These are phyloP conservation scores for Bruguiera parviflora DNA, from an alignment of 345 rosid species.

Conservation along the genomic window DNA sequence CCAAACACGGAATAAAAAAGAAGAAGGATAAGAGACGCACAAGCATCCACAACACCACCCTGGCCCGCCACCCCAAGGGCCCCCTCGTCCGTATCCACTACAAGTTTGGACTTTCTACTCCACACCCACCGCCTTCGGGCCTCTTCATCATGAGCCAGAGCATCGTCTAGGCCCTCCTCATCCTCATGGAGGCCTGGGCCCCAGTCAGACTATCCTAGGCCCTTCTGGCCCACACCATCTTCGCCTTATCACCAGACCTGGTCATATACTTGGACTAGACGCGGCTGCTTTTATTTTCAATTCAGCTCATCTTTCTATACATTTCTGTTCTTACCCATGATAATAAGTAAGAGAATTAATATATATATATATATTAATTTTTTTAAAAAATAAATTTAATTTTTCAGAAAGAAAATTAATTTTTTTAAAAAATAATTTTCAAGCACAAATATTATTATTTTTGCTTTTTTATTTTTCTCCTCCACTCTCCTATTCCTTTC, in stretches of 20 bases:
- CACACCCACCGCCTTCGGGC: slow-evolving; percentile 16
- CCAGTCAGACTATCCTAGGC: not conserved
- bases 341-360: too few species aligned
- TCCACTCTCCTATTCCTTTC: too few species aligned
- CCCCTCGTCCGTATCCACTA: slow-evolving; percentile 19
- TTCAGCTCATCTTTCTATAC: not conserved
- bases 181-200: too few species aligned
- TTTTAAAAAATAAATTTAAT: too few species aligned
- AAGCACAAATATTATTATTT: too few species aligned
- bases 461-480: too few species aligned
- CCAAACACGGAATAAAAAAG: too few species aligned
- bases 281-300: not conserved
- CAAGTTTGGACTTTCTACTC: slow-evolving; percentile 16
- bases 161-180: not conserved
- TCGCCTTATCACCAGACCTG: slow-evolving; percentile 15
- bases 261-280: not conserved
- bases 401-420: too few species aligned
- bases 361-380: too few species aligned
- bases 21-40: slow-evolving; percentile 14
- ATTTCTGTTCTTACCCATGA: too few species aligned
- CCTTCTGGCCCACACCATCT: slow-evolving; percentile 17
- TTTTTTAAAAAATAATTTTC: too few species aligned
- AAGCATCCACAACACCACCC: slow-evolving; percentile 21
- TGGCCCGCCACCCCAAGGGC: not conserved
- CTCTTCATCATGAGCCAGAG: slow-evolving; percentile 20